Conservation (phyloP, 805 yeast genomes). For the Yarrowia deformans region DNA sequence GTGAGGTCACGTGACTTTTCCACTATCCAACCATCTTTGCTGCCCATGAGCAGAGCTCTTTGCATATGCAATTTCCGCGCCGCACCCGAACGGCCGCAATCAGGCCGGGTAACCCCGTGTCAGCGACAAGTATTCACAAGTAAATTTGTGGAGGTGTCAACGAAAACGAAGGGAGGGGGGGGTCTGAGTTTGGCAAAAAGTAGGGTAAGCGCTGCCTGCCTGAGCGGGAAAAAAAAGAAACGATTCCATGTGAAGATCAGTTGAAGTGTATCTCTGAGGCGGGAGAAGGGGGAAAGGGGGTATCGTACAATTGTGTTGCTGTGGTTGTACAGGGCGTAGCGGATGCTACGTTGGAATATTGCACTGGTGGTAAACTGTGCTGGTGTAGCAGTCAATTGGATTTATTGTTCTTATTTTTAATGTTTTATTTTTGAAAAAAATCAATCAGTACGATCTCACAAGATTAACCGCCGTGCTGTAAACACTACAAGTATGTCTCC, state of each 20-base stretch:
- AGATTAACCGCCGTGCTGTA: no score
- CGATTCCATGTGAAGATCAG: neutral
- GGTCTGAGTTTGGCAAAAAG: neutral
- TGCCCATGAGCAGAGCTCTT: slow-evolving; percentile 1
- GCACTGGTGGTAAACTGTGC: no score
- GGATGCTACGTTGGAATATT: no score
- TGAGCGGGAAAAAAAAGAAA: slow-evolving; percentile 23
- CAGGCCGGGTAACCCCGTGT: slow-evolving; percentile 12
- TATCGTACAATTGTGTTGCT: no score
- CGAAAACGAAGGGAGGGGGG: no score
- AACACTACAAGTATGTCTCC: no score
- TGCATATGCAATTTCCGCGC: slow-evolving; percentile 3
- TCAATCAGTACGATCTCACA: no score
- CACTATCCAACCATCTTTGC: slow-evolving; percentile 17
- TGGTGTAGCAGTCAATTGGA: no score
- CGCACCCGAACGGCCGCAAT: slow-evolving; percentile 8
- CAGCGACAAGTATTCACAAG: no score
- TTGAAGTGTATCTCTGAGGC: slow-evolving; percentile 16
- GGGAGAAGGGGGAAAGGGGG: neutral
- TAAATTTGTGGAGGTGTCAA: neutral
- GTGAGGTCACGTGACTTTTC: neutral
- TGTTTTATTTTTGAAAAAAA: no score
- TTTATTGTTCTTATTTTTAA: no score
- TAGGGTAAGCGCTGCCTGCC: slow-evolving; percentile 32
- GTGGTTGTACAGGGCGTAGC: no score